These are phyloP conservation scores for Moesziomyces parantarcticus DNA, from an alignment of 1,284 basidiomycete species.

Conservation along the genomic window DNA sequence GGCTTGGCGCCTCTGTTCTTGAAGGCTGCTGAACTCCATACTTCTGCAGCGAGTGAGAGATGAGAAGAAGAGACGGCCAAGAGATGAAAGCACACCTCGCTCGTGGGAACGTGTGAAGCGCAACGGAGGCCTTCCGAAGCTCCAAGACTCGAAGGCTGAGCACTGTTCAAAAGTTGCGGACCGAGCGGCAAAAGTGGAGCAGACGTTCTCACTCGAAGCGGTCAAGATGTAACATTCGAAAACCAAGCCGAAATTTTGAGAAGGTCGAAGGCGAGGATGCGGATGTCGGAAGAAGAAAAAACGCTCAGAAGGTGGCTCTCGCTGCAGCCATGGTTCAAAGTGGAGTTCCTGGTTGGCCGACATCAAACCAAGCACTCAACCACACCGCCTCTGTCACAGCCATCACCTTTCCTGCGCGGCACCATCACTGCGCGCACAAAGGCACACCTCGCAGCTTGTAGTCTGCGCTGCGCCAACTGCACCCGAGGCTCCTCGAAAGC, in stretches of 20 bases:
- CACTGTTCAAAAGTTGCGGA: not conserved
- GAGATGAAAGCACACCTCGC: too few species aligned
- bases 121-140: not conserved
- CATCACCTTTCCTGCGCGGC: not conserved
- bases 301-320: not conserved
- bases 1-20: conserved; percentile 21
- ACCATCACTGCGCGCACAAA: not conserved
- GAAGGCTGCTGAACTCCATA: conserved; percentile 46
- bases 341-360: conserved; percentile 15
- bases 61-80: too few species aligned
- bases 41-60: not conserved
- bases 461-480: not conserved
- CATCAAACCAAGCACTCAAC: too few species aligned
- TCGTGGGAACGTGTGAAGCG: too few species aligned
- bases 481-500: not conserved
- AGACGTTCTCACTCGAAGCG: too few species aligned
- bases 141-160: not conserved
- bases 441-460: not conserved
- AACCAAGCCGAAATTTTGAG: not conserved
- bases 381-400: not conserved
- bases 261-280: conserved; percentile 13
- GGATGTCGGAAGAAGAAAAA: conserved; percentile 36
- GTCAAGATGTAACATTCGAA: not conserved
- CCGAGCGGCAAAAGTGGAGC: not conserved
- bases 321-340: conserved; percentile 23